Evolutionary conservation across 257 asterid genomes (phyloP), one percentile per base, ranked within the genome.

Genomic region (Linderniella brevidens): DNA sequence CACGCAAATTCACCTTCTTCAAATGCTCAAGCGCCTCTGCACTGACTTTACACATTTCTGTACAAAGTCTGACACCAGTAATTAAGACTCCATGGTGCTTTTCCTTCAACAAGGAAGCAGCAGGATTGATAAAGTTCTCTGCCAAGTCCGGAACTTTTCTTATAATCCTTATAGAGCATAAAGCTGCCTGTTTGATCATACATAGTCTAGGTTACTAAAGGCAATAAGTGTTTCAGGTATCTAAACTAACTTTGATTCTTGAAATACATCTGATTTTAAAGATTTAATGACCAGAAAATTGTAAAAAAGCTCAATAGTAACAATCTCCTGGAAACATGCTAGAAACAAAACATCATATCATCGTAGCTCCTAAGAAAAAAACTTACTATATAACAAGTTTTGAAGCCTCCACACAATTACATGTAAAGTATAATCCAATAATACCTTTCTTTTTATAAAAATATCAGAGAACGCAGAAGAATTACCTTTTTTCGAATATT

Each of bases 111-210:
- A 90, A 68, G 39, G 86, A 62, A 55, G 88, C 92, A 17, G 96
- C 81, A 41, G 94, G 51, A 55, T 77, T 77, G 54, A 82, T 73
- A 58, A 85, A 90, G 71, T 75, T 85, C 61, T 90, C 99, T 54
- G 84, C 96, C 65, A 85, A 75, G 74, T 90, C 99, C 0, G 99
- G 99, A 43, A 81, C 99, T 82, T 90, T 90, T 77, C 61, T 81
- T 70, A 90, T 74, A 63, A 90, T 85, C 76, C 99, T 79, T 62
- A 82, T 77, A 43, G 93, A 61, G 74, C 99, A 90, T 64, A 90
- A 70, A 5, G 99, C 94, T 62, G 99, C 99, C 99, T 90, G 62
- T 53, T 61, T 64, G 42, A 48, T 37, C 32, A 25, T 25, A 25
- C 32, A 25, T 25, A 25, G 6, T 25, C 32, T 25, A 6, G 32